A percentile compares a stretch with the other conserved stretches of the same genome.
These are phyloP conservation scores for Skeletonema grethae DNA, from an alignment of 108 stramenopile genomes.

Conservation along the genomic window DNA sequence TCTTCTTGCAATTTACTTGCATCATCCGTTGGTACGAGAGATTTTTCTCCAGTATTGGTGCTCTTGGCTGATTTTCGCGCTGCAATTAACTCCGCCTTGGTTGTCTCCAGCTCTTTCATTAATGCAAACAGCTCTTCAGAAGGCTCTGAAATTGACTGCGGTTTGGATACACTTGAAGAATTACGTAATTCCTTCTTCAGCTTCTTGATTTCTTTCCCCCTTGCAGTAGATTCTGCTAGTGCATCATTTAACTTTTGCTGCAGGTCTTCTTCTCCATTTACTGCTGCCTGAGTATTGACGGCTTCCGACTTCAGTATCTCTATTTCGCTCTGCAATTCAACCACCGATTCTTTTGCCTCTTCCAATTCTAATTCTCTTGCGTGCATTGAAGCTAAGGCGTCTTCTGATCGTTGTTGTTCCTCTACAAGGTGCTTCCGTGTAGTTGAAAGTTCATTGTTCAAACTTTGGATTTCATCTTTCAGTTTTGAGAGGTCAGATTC, in stretches of 20 bases:
- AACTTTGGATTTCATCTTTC: slow-evolving; percentile 18
- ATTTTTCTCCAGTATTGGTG: not conserved
- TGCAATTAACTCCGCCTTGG: slow-evolving; percentile 5
- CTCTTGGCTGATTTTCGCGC: slow-evolving; percentile 9
- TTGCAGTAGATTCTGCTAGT: slow-evolving; percentile 18
- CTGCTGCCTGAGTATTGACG: not conserved
- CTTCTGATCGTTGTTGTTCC: slow-evolving; percentile 22
- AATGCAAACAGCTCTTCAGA: slow-evolving; percentile 18
- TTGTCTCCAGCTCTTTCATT: slow-evolving; percentile 32
- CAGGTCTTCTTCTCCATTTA: slow-evolving; percentile 4
- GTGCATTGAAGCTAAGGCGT: slow-evolving; percentile 9
- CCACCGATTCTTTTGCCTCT: slow-evolving; percentile 11
- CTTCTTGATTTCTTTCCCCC: slow-evolving; percentile 22
- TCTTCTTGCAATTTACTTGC: slow-evolving; percentile 44
- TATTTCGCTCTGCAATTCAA: slow-evolving; percentile 14
- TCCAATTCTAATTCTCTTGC: slow-evolving; percentile 13
- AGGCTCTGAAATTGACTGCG: slow-evolving; percentile 17
- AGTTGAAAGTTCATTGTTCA: slow-evolving; percentile 21
- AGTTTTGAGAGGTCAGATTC: slow-evolving; percentile 11
- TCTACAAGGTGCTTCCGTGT: slow-evolving; percentile 13
- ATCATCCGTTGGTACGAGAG: no score
- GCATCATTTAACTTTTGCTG: slow-evolving; percentile 33
- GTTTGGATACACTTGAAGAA: not conserved
- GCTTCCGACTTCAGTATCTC: not conserved
- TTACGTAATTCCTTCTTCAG: slow-evolving; percentile 20